Percentiles rank a stretch among this genome's conserved stretches.
Conservation (phyloP, 2,329 filamentous ascomycete genomes). For the Trichoderma pleuroti region DNA sequence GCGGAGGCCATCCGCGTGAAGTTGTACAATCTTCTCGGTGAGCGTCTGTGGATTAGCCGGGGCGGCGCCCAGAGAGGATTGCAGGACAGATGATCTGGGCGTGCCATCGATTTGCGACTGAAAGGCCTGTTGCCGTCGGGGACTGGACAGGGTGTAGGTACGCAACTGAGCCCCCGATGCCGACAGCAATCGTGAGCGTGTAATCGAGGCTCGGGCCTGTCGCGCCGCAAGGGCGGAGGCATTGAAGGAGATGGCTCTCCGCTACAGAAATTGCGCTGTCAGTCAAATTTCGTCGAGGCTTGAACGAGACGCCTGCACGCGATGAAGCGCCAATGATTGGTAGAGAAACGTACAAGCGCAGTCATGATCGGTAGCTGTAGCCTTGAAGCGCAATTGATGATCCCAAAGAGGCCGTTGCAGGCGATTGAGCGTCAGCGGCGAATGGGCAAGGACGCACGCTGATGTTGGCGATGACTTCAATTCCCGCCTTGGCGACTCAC, state of each 20-base stretch:
- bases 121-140: constrained; percentile 51
- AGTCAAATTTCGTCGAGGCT: not conserved
- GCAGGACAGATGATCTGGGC: constrained; percentile 48
- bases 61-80: constrained; percentile 44
- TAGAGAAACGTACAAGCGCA: not conserved
- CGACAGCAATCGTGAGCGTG: not conserved
- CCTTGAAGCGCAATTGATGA: not conserved
- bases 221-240: not conserved
- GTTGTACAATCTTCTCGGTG: constrained; percentile 89
- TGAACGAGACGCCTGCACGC: not conserved
- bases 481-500: not conserved
- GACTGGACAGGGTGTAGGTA: constrained; percentile 15
- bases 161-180: not conserved
- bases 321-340: not conserved
- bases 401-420: not conserved
- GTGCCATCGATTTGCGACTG: constrained; percentile 60
- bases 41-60: constrained; percentile 64
- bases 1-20: constrained; percentile 71
- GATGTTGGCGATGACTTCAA: not conserved
- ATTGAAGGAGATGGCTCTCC: not conserved
- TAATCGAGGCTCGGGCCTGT: not conserved
- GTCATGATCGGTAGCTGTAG: not conserved
- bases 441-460: not conserved
- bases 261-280: not conserved
- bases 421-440: not conserved